Evolutionary conservation across 1,139 yeast genomes (phyloP), one percentile per base, ranked within the genome.

Genomic region (Pneumocystis oryctolagi): DNA sequence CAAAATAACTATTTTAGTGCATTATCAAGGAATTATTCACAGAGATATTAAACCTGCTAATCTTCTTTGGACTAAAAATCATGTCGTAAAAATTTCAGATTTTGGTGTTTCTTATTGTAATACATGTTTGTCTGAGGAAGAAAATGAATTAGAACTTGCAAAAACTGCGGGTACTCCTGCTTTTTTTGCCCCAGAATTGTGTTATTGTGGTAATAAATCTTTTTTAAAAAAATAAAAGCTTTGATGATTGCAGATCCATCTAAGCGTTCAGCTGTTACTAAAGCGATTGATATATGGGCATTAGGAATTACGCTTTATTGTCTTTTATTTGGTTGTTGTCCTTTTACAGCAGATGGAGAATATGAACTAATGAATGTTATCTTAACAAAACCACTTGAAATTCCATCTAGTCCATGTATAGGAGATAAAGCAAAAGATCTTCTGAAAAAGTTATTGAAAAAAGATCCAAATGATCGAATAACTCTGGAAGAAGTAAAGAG

Each of bases 1-100:
- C 6, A n/a, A 34, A 42, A 59, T 31, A 34, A 25, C n/a, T 40
- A 12, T 20, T 31, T 12, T 37, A 63, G 75, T 94, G 67, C 98
- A 94, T 75, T 79, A 84, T 70, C 96, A 89, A 73, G 97, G 97
- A 5, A 89, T 94, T 63, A 88, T 94, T 25, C 99, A 94, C 74
- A 81, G 99, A 65, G 99, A 94, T 74, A 92, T 94, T 65, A 94
- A 94, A 72, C 99, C 99, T 0, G 97, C 98, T 1, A 94, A 94
- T 71, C 75, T 94, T 65, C 78, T 94, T 63, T 83, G 89, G 3
- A 80, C 88, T 47, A 78, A 82, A 25, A 84, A 87, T 67, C 84
- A 85, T 63, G 78, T 80, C 4, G 97, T 92, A 37, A 92, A 92
- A 73, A 94, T 94, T 40, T 86, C 95, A 34, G 99, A 92, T 75